Evolutionary conservation across 164 flowering plant genomes (phyloP).

Genomic region (Macadamia integrifolia): DNA sequence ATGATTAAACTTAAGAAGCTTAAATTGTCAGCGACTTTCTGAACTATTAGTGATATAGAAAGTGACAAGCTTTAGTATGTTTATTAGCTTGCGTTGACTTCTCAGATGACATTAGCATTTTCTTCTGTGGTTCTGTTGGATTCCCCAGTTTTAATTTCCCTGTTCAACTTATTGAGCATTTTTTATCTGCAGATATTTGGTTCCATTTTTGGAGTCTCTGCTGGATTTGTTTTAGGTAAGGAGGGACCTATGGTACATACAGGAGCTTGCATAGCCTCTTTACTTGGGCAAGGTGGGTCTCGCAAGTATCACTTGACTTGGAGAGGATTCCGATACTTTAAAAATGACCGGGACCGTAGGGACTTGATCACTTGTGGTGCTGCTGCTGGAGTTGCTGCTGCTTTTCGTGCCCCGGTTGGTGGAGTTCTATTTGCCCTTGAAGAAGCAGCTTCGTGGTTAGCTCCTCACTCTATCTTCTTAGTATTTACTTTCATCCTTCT

Average conservation of each 20-base stretch:
- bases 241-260: slow-evolving; percentile 99
- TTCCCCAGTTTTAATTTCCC: not conserved
- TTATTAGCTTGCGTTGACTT: not conserved
- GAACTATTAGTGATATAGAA: no score
- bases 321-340: slow-evolving; percentile 84
- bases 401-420: slow-evolving; percentile 96
- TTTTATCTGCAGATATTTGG: slow-evolving; percentile 63
- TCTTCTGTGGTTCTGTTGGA: not conserved
- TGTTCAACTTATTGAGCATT: not conserved
- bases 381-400: slow-evolving; percentile 96
- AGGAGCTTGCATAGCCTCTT: slow-evolving; percentile 84
- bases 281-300: slow-evolving; percentile 95
- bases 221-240: slow-evolving; percentile 88
- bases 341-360: slow-evolving; percentile 87
- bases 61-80: not conserved
- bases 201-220: slow-evolving; percentile 76
- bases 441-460: slow-evolving; percentile 91
- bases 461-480: not conserved
- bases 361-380: slow-evolving; percentile 94
- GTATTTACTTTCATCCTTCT: not conserved
- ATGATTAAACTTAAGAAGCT: no score
- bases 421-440: slow-evolving; percentile 93
- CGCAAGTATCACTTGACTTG: slow-evolving; percentile 78
- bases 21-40: no score
- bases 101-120: not conserved